These are phyloP conservation scores for Tolypocladium tropicale DNA, from an alignment of 2,329 filamentous ascomycete genomes.

Conservation along the genomic window DNA sequence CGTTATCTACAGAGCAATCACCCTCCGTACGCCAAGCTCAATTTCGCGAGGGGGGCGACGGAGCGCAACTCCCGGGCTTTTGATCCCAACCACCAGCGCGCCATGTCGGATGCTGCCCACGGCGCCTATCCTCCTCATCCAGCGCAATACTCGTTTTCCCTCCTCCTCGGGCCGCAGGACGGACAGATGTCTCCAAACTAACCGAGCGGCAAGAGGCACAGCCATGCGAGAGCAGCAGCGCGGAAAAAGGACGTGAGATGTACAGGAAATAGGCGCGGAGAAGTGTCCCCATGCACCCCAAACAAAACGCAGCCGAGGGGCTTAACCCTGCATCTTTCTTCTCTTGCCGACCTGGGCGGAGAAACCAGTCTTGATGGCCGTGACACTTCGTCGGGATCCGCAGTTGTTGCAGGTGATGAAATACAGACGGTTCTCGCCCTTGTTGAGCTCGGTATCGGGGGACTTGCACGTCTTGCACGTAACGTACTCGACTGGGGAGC, in stretches of 20 bases:
- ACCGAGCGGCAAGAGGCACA: neutral
- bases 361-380: conserved; percentile 99
- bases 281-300: neutral
- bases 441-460: conserved; percentile 90
- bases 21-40: neutral
- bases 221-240: neutral
- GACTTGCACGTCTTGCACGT: conserved; percentile 98
- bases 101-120: neutral
- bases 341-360: conserved; percentile 98
- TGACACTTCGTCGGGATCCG: conserved; percentile 75
- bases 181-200: neutral
- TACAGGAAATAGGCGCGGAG: neutral
- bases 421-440: conserved; percentile 97
- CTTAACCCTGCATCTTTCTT: conserved; percentile 82
- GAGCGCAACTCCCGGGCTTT: neutral
- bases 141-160: neutral
- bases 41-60: neutral
- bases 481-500: conserved; percentile 80
- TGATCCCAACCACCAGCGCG: neutral
- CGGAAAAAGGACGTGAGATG: neutral
- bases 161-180: neutral
- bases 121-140: neutral
- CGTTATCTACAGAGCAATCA: conserved; percentile 6
- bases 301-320: conserved; percentile 2
- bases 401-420: conserved; percentile 93